Evolutionary conservation across 495 filamentous ascomycete genomes (phyloP), one percentile per base, ranked within the genome.

Genomic region (Daldinia loculata): DNA sequence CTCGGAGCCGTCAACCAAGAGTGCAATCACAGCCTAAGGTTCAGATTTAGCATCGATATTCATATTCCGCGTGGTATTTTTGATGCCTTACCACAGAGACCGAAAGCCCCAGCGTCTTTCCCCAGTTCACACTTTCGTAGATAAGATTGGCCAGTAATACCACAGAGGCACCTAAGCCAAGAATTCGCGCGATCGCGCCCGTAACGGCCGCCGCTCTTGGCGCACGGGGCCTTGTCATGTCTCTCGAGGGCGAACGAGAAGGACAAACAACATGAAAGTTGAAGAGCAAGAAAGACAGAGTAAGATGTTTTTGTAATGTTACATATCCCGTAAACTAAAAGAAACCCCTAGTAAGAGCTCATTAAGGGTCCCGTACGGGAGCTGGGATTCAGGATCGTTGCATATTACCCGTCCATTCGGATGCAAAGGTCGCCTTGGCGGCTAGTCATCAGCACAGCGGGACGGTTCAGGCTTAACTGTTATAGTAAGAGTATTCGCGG

Each of bases 391-490:
- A 61, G 71, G 67, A 39, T 58, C 63, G 66, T 71, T 67, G 67
- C 67, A 70, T 70, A 70, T 74, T 74, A 71, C 9, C 71, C 71
- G 55, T 74, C 71, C 71, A 74, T 67, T 74, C 71, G 67, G 71
- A 67, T 67, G 66, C 66, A 56, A 26, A 61, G 39, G 15, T 69
- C 51, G 61, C 66, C 70, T 73, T 73, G 70, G 70, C 70, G 56
- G 61, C 61, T 53, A 51, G 61, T 53, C 41, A 63, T 66, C 70
- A 73, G 62, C 66, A 59, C 27, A 29, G 27, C 56, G 41, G 43
- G 22, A 19, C 22, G 32, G 48, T 60, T 64, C 69, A 72, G 63
- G 69, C 60, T 64, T 67, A 66, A 65, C 50, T 64, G 39, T 14
- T 34, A 71, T 62, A 50, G n/a, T 32, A 60, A 61, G 29, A 41